Percentiles rank a stretch among this genome's conserved stretches.
Evolutionary conservation across 305 asterid species (phyloP).

Genomic region (Petunia hybrid): DNA sequence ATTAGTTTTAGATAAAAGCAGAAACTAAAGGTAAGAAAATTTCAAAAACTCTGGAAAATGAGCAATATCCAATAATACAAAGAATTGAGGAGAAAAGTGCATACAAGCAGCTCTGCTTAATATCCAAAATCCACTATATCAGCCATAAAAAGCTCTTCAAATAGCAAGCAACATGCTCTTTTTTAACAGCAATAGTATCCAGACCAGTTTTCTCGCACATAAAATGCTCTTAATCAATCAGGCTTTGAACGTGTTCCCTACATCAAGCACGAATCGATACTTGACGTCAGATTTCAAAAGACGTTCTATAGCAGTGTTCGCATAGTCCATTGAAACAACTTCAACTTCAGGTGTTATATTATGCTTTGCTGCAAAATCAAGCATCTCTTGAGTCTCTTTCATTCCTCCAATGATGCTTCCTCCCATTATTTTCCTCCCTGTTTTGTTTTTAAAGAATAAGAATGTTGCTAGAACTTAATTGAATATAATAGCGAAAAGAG

Average conservation of each 20-base stretch:
- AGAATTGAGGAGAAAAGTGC: neutral
- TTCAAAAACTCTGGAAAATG: neutral
- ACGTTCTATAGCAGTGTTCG: constrained; percentile 45
- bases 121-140: neutral
- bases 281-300: constrained; percentile 43
- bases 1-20: no score
- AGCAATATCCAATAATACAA: neutral
- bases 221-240: neutral
- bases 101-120: neutral
- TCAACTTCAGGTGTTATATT: constrained; percentile 42
- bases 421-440: constrained; percentile 40
- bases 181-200: neutral
- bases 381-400: constrained; percentile 51
- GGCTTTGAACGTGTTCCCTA: constrained; percentile 31
- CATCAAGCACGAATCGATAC: constrained; percentile 44
- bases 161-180: neutral
- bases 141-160: neutral
- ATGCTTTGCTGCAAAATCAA: constrained; percentile 42
- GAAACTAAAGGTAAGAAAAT: no score
- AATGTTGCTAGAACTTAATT: neutral
- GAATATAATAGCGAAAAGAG: neutral
- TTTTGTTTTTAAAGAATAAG: neutral
- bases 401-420: constrained; percentile 48
- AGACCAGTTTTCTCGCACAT: neutral
- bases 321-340: constrained; percentile 41